Evolutionary conservation across 2,329 filamentous ascomycete genomes (phyloP), one percentile per base, ranked within the genome.

Genomic region (Phialemoniopsis sp.): DNA sequence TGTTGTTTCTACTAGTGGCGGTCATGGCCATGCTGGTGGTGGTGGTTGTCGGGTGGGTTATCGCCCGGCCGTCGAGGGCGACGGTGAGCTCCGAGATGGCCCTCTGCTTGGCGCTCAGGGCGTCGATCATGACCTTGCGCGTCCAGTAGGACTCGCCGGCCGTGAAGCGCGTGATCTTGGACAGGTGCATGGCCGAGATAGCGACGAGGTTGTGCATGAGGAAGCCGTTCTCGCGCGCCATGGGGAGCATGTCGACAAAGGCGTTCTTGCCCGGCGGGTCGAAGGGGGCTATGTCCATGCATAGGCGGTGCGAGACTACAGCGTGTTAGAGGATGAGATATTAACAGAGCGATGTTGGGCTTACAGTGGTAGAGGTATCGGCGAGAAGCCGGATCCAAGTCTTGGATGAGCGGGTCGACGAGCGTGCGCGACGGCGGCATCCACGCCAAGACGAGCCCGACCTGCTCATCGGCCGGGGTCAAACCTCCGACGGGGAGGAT

Each of bases 341-440:
- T n/a, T n/a, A n/a, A n/a, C n/a, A n/a, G n/a, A n/a, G n/a, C n/a
- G n/a, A n/a, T n/a, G n/a, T n/a, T n/a, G n/a, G n/a, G 60, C 69
- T 53, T 53, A 76, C 73, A 77, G 42, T 77, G 71, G 29, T 64
- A 59, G 32, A 76, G 56, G 51, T 77, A 76, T 46, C 63, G 60
- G 42, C 70, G 58, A 19, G 67, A 67, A 32, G 59, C 59, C 15
- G 46, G 56, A 46, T 68, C 66, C 32, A 80, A 64, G 46, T 76
- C 70, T 46, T 77, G 71, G 41, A 80, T 65, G 34, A 80, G 48
- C 12, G 77, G 77, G 51, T 81, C 77, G 19, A 70, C 63, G 36
- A 78, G 21, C 21, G 21, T 6, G 6, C 21, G 57, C 21, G 63
- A 53, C 13, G 50, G 42, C n/a, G 42, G 41, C 33, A 36, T 21